Base-by-base conservation (phyloP, 2,329 filamentous ascomycete species). In the Beauveria sp. region DNA sequence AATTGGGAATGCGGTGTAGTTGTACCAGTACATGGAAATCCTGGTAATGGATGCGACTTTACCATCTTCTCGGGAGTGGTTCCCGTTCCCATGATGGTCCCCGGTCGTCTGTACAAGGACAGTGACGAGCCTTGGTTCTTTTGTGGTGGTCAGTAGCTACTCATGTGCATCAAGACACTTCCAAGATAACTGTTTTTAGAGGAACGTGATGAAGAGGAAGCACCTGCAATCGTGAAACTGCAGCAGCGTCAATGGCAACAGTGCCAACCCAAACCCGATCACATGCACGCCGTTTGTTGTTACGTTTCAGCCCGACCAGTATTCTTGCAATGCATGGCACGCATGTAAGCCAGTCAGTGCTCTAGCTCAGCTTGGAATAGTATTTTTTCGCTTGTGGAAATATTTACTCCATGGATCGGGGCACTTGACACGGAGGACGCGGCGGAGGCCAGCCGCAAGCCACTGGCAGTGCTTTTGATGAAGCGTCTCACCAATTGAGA, bases 1-100 rank as follows among this genome's bases (percentile, higher is more conserved):
- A 99, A 98, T 72, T 98, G 93, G 93, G 95, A 98, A 75, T 96
- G 92, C 70, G 95, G 95, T 42, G 90, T 99, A 1, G 68, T 98
- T 26, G 72, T 97, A 46, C 86, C 60, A 14, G 52, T 46, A n/a
- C 24, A 56, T 22, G 53, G 30, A 40, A 26, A 47, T 50, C n/a
- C 46, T 47, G 26, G 26, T 20, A 50, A 50, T 14, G 60, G 43
- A 7, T 12, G 42, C 53, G 64, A 64, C 63, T 64, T 68, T 66
- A 59, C 62, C 60, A 74, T 80, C 12, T 90, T 90, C 69, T 70
- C 78, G 34, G 77, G 74, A 10, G 73, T 72, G 8, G 72, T 90
- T 38, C 86, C 86, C 42, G 77, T 89, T 22, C 88, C 88, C 1
- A 88, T 91, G 77, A 70, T 78, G 67, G 73, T 79, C 64, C 88